Percentiles rank a stretch among this genome's conserved stretches.
These are phyloP conservation scores for Gentiana straminea DNA, from an alignment of 257 asterid species.

Conservation along the genomic window DNA sequence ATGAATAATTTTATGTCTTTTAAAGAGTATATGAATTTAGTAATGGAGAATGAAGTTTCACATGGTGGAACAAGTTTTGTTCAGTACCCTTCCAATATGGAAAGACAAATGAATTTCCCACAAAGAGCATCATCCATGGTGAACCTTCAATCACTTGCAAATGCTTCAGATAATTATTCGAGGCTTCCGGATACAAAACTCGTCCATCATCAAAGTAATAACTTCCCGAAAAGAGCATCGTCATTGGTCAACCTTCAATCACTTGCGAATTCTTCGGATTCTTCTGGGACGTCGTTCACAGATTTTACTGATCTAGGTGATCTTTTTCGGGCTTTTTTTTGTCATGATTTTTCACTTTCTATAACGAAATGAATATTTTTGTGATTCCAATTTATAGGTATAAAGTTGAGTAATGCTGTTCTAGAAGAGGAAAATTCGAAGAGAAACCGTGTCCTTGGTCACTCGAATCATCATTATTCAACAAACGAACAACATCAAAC, in stretches of 20 bases:
- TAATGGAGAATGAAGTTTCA: constrained; percentile 24
- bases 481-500: constrained; percentile 31
- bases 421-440: constrained; percentile 33
- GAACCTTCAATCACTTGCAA: constrained; percentile 40
- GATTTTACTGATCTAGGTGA: constrained; percentile 24
- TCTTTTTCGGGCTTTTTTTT: background rate
- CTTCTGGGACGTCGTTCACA: constrained; percentile 18
- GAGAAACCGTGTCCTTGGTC: constrained; percentile 31
- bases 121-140: constrained; percentile 46
- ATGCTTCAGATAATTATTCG: constrained; percentile 24
- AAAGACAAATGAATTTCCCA: constrained; percentile 32
- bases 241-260: constrained; percentile 50
- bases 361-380: background rate
- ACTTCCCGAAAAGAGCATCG: constrained; percentile 28
- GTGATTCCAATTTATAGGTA: constrained; percentile 27
- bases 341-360: background rate
- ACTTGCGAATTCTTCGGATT: constrained; percentile 28
- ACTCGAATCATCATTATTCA: constrained; percentile 22
- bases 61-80: constrained; percentile 14
- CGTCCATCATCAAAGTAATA: constrained; percentile 19
- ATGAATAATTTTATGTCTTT: constrained; percentile 27
- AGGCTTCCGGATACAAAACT: constrained; percentile 26
- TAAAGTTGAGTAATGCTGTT: constrained; percentile 25
- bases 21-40: constrained; percentile 22
- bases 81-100: constrained; percentile 12